Base-by-base conservation (phyloP, 2,329 filamentous ascomycete species). In the Kalmusia sp. region DNA sequence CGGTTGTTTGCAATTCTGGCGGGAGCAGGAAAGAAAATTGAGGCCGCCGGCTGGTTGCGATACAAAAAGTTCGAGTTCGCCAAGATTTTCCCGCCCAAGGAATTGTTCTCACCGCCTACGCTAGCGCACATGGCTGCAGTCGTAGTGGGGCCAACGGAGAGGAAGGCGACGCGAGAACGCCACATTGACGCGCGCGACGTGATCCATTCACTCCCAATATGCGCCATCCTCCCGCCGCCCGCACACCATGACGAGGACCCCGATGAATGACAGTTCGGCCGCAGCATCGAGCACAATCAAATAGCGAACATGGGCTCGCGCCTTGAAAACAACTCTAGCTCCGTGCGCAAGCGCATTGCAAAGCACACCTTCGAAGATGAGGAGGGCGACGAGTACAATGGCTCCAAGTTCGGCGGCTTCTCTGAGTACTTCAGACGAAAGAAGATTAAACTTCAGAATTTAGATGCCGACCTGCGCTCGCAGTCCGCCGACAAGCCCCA, bases 391-490 rank as follows among this genome's bases (percentile, higher is more conserved):
- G 96, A 99, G 73, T 99, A 99, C 73, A 87, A 88, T 53, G 85
- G 82, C 2, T 97, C 92, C 58, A 85, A 84, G 47, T 99, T 98
- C 74, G 91, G 92, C 22, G 93, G 93, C 7, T 96, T 98, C 67
- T 77, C 82, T 21, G 93, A 98, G 69, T 99, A 98, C 74, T 96
- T 97, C 71, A 84, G 93, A 44, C 88, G 93, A 51, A 99, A 99
- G 80, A 97, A 96, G 81, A 87, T 96, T 74, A 99, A 99, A 71
- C 83, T 99, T 3, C 95, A 98, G 74, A 99, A 99, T 68, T 84
- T 95, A 25, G 95, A 99, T 75, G 87, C 87, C 7, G 86, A 96
- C 49, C 80, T 96, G 38, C 87, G 93, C 53, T 83, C 89, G 27
- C 79, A 85, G 3, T 84, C 87, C 1, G 75, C 79, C 0, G 87